Percentiles rank a stretch among this genome's conserved stretches.
Conservation (phyloP, 495 filamentous ascomycete genomes). For the Margaritispora aquatica region DNA sequence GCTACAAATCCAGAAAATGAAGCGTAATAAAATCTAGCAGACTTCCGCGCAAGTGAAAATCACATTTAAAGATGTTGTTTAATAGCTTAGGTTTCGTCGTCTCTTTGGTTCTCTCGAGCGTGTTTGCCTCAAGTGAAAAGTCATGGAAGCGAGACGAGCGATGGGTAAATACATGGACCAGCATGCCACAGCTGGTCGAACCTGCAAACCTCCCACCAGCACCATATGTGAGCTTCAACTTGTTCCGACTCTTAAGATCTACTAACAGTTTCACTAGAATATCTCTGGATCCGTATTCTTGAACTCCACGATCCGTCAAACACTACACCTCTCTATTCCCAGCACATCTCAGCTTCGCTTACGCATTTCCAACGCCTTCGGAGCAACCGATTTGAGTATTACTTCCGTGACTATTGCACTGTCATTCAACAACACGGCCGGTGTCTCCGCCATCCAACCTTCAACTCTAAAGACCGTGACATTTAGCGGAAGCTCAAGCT, state of each 20-base stretch:
- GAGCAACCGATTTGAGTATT: conserved; percentile 53
- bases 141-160: conserved; percentile 29
- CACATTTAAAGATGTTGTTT: neutral
- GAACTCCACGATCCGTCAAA: conserved; percentile 63
- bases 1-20: no score
- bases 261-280: conserved; percentile 2
- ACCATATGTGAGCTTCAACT: conserved; percentile 44
- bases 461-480: conserved; percentile 42
- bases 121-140: neutral
- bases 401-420: conserved; percentile 52
- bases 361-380: conserved; percentile 64
- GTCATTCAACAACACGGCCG: conserved; percentile 38
- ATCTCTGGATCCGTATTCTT: conserved; percentile 27
- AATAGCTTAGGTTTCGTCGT: neutral
- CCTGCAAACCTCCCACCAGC: conserved; percentile 52
- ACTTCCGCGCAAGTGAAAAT: no score
- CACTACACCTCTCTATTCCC: conserved; percentile 49
- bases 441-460: conserved; percentile 42
- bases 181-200: conserved; percentile 63
- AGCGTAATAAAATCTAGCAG: no score
- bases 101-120: neutral
- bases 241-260: neutral
- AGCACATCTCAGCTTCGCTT: conserved; percentile 50
- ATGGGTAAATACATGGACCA: conserved; percentile 61
- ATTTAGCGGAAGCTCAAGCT: conserved; percentile 45